Conservation (phyloP, 176 grass and related monocot species). For the Rhynchospora pubera region DNA sequence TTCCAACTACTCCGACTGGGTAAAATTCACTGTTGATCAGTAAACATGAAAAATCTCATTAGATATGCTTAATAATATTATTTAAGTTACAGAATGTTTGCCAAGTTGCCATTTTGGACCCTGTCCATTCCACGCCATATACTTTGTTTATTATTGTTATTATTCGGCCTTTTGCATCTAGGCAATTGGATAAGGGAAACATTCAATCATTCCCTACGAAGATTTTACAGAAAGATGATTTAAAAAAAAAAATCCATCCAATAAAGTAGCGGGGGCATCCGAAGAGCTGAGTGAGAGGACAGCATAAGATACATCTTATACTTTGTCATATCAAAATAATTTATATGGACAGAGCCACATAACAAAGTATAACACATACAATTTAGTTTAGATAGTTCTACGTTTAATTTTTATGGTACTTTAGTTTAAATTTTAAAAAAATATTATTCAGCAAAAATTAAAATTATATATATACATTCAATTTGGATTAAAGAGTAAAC, state of each 20-base stretch:
- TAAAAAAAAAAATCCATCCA: too few relatives aligned
- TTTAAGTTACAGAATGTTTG: background rate
- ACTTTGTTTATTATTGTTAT: background rate
- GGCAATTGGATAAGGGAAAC: background rate
- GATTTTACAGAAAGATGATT: too few relatives aligned
- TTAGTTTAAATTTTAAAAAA: too few relatives aligned
- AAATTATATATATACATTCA: too few relatives aligned
- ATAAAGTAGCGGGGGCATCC: too few relatives aligned
- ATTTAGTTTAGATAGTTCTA: background rate
- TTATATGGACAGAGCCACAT: background rate
- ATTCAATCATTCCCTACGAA: too few relatives aligned
- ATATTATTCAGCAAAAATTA: too few relatives aligned
- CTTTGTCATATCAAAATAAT: too few relatives aligned
- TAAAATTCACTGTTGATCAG: background rate
- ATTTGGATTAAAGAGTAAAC: too few relatives aligned
- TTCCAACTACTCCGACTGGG: background rate
- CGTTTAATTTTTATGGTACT: too few relatives aligned
- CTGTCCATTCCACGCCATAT: background rate
- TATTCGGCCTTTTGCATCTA: background rate
- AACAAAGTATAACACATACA: background rate
- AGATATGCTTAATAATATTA: background rate
- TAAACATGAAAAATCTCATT: background rate
- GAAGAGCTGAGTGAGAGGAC: too few relatives aligned
- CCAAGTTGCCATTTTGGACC: background rate
- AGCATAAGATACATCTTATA: too few relatives aligned